These are phyloP conservation scores for Musa schizocarpa DNA, from an alignment of 176 grass and related monocot species.

Conservation along the genomic window DNA sequence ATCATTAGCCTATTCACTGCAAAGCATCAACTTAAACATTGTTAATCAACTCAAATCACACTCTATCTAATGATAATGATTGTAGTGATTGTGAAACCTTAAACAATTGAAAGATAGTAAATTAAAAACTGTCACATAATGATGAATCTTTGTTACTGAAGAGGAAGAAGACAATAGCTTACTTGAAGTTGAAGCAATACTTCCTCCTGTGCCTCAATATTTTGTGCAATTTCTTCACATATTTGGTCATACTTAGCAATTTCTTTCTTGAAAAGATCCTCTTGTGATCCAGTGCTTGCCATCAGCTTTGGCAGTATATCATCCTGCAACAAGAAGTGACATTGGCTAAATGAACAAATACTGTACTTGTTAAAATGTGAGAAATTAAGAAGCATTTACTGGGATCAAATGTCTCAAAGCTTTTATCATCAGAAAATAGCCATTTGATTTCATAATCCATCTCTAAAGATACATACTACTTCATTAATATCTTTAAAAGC, in stretches of 20 bases:
- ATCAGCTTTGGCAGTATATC: conserved; percentile 22
- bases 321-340: neutral
- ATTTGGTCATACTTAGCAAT: conserved; percentile 17
- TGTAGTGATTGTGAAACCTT: no score
- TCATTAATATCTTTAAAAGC: no score
- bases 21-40: no score
- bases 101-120: no score
- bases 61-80: no score
- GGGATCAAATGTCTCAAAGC: neutral
- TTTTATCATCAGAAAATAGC: neutral
- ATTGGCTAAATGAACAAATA: neutral
- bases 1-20: no score
- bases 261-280: conserved; percentile 17
- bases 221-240: conserved; percentile 22
- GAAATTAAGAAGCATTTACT: no score
- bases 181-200: conserved; percentile 13
- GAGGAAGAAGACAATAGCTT: neutral
- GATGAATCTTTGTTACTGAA: no score
- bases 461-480: neutral
- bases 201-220: conserved; percentile 12
- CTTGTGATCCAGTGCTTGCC: conserved; percentile 16
- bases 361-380: neutral
- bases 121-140: no score
- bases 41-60: no score
- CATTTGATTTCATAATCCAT: neutral